These are phyloP conservation scores for Pholiota microspora DNA, from an alignment of 768 basidiomycete species.

Conservation along the genomic window DNA sequence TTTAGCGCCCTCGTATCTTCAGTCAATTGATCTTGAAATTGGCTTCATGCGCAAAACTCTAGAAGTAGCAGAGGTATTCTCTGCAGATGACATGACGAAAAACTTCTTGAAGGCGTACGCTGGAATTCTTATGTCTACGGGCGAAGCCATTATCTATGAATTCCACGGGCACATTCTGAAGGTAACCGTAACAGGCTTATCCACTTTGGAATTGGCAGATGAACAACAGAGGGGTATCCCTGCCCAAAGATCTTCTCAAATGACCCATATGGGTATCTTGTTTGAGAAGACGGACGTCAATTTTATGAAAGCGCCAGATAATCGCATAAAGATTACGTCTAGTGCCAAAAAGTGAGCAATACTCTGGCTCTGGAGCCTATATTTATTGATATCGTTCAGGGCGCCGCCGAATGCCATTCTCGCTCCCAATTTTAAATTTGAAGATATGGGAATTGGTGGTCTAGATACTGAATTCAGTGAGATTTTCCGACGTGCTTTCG, in stretches of 20 bases:
- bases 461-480: constrained; percentile 92
- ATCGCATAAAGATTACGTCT: constrained; percentile 86
- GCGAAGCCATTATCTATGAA: constrained; percentile 79
- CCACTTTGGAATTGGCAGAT: constrained; percentile 58
- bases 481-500: constrained; percentile 98
- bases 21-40: constrained; percentile 79
- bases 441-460: constrained; percentile 99
- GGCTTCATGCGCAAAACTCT: constrained; percentile 55
- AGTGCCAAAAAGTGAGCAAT: constrained; percentile 78
- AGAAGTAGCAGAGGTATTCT: constrained; percentile 69
- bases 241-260: constrained; percentile 19
- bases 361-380: neutral
- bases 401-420: constrained; percentile 93
- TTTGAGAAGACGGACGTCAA: constrained; percentile 93
- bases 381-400: constrained; percentile 33
- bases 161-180: constrained; percentile 85
- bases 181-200: constrained; percentile 59
- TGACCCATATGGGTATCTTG: constrained; percentile 66
- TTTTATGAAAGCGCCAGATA: constrained; percentile 80
- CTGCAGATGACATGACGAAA: constrained; percentile 80
- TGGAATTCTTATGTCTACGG: constrained; percentile 65
- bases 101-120: constrained; percentile 76
- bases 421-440: constrained; percentile 98
- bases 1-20: constrained; percentile 58
- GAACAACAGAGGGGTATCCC: constrained; percentile 48